Evolutionary conservation across 1,284 basidiomycete species (phyloP).

Genomic region (Rhodotorula mucilaginosa): DNA sequence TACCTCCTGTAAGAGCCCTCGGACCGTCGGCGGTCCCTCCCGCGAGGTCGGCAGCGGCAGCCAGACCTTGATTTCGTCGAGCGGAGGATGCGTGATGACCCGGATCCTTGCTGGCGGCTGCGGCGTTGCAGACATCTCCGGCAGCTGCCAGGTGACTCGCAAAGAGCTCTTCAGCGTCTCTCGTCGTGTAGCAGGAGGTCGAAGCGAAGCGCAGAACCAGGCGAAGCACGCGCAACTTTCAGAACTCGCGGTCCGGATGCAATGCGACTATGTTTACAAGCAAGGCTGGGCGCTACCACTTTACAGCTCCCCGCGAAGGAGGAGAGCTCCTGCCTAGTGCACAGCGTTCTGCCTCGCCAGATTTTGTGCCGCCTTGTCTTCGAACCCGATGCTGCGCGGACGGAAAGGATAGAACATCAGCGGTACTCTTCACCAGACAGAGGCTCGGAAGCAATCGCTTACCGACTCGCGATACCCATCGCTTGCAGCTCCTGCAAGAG

Average conservation of each 20-base stretch:
- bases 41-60: slow-evolving; percentile 18
- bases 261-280: no score
- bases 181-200: background rate
- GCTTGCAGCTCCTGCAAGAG: slow-evolving; percentile 85
- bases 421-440: background rate
- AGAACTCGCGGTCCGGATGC: background rate
- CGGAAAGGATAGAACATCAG: background rate
- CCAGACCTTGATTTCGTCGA: slow-evolving; percentile 26
- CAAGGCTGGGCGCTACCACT: no score
- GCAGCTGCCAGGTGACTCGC: background rate
- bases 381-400: slow-evolving; percentile 24
- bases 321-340: background rate
- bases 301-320: no score
- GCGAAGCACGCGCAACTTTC: background rate
- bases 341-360: slow-evolving; percentile 23
- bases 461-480: slow-evolving; percentile 6
- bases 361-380: slow-evolving; percentile 21
- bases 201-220: background rate
- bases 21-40: slow-evolving; percentile 1
- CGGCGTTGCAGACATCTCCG: slow-evolving; percentile 13
- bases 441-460: background rate
- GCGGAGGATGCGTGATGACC: slow-evolving; percentile 21
- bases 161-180: background rate
- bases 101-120: slow-evolving; percentile 27
- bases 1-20: background rate